phyloP scores from a whole-genome alignment of 345 rosid species.

The Aethionema arabicum region DNA sequence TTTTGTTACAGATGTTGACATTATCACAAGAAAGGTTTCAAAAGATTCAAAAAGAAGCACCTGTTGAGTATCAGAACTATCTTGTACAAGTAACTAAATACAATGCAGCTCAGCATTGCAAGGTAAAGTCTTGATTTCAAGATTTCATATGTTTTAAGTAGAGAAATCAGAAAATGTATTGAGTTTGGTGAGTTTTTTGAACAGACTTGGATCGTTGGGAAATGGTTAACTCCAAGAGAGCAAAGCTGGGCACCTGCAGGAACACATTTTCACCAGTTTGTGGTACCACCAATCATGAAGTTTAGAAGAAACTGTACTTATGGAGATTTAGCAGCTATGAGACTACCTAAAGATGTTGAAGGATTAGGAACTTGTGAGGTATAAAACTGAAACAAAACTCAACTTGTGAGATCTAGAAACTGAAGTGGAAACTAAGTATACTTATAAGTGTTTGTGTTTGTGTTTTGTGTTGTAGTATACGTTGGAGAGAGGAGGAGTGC shows the following conservation, averaged over 20 bases:
- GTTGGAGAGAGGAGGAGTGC: conserved; percentile 94
- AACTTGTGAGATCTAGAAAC: too few relatives aligned
- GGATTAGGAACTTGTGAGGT: conserved; percentile 97
- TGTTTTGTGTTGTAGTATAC: conserved; percentile 69
- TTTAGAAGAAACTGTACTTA: conserved; percentile 87
- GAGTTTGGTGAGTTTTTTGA: background rate
- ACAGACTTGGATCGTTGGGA: conserved; percentile 98
- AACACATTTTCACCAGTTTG: conserved; percentile 94
- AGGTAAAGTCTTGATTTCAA: conserved; percentile 41
- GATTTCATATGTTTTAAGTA: background rate
- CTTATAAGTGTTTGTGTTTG: background rate
- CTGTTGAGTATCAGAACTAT: conserved; percentile 65
- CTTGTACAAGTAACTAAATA: conserved; percentile 95
- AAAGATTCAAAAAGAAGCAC: conserved; percentile 84
- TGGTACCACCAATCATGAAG: conserved; percentile 78
- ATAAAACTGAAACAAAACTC: background rate
- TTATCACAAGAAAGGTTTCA: conserved; percentile 78
- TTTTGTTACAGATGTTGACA: conserved; percentile 75
- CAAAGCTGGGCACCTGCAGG: conserved; percentile 97
- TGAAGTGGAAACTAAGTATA: background rate
- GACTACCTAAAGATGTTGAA: conserved; percentile 75
- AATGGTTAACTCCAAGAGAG: conserved; percentile 87
- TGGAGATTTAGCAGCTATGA: conserved; percentile 98
- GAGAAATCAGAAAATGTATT: conserved; percentile 14
- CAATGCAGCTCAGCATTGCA: conserved; percentile 82